Base-by-base conservation (phyloP, 768 basidiomycete species). In the Kwoniella dendrophila region DNA sequence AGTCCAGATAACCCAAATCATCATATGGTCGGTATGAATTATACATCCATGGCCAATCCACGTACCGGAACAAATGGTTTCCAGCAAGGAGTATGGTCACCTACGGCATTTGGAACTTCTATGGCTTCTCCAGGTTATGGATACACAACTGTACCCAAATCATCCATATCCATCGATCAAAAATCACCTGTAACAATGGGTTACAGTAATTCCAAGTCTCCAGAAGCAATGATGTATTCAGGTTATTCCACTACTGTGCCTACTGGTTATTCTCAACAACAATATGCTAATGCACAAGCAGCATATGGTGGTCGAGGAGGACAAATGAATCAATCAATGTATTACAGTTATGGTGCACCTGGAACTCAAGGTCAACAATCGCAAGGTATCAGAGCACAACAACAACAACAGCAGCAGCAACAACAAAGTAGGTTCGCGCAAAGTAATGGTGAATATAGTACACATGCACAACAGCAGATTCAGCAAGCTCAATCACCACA, bases 61-160 rank as follows among this genome's bases (percentile, higher is more conserved):
- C 47, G 62, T 36, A 58, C 45, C 10, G 53, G 49, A 18, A 59
- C 53, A 4, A 56, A 58, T 27, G 56, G 63, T n/a, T 58, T 59
- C 45, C 64, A 66, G 27, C 62, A 59, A 30, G 64, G 57, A 14
- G 58, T 70, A 4, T 73, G 72, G 72, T 73, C 72, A 2, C 62
- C 69, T 32, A 58, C 69, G 2, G 67, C 72, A 3, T 73, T 73
- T 40, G 69, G 69, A 14, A 48, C 72, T 5, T 66, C 70, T 18
- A 61, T 69, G 70, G 47, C 70, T 29, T 49, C 62, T 3, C 48
- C 67, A 2, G 67, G 64, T 2, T 73, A 73, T 41, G 72, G 63
- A 3, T 73, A 70, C 45, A 54, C 41, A 43, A 20, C 36, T 43
- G 32, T 52, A 14, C 57, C 57, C 43, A 68, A 66, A 48, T 43